Evolutionary conservation across 2,329 filamentous ascomycete genomes (phyloP), one percentile per base, ranked within the genome.

Genomic region (Penicillium sp.): DNA sequence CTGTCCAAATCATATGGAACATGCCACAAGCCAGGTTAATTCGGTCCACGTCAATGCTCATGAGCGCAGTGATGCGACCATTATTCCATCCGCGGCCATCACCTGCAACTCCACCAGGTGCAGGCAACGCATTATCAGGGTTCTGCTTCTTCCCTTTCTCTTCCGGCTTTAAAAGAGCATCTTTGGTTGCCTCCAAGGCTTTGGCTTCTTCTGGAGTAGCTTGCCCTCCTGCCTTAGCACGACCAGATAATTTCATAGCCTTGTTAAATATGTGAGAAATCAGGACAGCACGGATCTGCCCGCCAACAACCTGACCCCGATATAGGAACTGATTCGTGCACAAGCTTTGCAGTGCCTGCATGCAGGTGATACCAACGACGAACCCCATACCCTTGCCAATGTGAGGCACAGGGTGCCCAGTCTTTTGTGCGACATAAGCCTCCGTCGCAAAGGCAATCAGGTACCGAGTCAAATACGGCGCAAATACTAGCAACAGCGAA

Each of bases 11-110:
- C 77, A 97, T 84, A 72, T 99, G 94, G 74, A 97, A 93, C 73
- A 97, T 82, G 40, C 90, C 91, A 38, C 85, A 90, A 1, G 92
- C 92, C 69, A 92, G 89, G 66, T 97, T 92, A 58, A 99, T 81
- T 63, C 93, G 90, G 73, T 96, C 95, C 0, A 92, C 95, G 70
- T 97, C 93, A 43, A 94, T 91, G 59, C 90, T 93, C 92, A 97
- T 97, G 64, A 97, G 71, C 64, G 95, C 96, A 69, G 94, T 86
- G 50, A 97, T 90, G 60, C 91, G 86, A 22, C 94, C 94, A 67
- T 97, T 97, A 55, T 87, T 87, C 93, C 93, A 97, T 24, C 93
- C 94, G 22, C 85, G 80, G 3, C 88, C 89, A 66, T 94, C 89
- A 4, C 85, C 85, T 11, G 82, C 75, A 20, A 88, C 83, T 3